Base-by-base conservation (phyloP, 257 asterid species). In the Gentiana dahurica region DNA sequence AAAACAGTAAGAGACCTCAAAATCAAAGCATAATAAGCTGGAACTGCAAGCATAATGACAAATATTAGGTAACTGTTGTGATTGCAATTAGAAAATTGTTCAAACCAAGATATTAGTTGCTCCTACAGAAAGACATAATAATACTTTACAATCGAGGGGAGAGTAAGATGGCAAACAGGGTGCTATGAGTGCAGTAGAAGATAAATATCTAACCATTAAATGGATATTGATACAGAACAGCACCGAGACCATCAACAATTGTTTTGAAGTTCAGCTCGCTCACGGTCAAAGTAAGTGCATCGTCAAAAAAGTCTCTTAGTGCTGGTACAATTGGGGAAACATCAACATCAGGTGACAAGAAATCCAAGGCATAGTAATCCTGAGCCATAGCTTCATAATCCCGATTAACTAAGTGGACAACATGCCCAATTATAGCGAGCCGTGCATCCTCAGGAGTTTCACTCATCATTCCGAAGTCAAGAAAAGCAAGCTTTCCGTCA, bases 321-420 rank as follows among this genome's bases (percentile, higher is more conserved):
- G 97, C 97, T 12, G 97, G 97, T 48, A 92, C 91, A 71, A 92
- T 88, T 56, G 99, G 99, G 68, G 97, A 57, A 65, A 88, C 97
- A 74, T 92, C 97, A 3, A 88, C 88, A 65, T 88, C 94, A 45
- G 95, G 95, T 70, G 95, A 68, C 70, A 92, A 79, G 64, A 92
- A 88, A 67, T 92, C 97, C 45, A 88, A 77, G 35, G 89, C 93
- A 73, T 88, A 92, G 73, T 92, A 92, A 83, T 92, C 99, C 60
- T 93, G 99, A 59, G 99, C 99, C 99, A 92, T 92, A 63, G 99
- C 99, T 76, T 92, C 99, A 56, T 92, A 92, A 68, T 88, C 99
- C 60, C 97, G 90, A 73, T 92, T 92, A 71, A 92, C 99, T 86
- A 92, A 73, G 87, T 92, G 97, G 35, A 88, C 99, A 66, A 92